Percentiles rank a stretch among this genome's conserved stretches.
Evolutionary conservation across 257 asterid genomes (phyloP).

Genomic region (Solanum sejunctum): DNA sequence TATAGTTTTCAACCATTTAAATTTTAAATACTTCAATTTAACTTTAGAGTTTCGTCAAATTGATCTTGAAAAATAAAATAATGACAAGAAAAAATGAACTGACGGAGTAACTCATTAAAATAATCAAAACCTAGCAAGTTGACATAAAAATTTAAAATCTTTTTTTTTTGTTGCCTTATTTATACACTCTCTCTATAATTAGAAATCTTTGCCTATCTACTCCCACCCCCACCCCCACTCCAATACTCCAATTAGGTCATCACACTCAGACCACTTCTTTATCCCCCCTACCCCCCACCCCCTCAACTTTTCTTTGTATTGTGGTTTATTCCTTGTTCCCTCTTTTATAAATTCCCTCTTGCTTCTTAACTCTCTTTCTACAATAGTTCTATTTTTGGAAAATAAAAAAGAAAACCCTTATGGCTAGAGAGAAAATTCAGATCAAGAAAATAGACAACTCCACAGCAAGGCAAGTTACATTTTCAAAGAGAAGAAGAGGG

Average conservation of each 20-base stretch:
- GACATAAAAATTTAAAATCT: neutral
- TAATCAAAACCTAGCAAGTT: neutral
- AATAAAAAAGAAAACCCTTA: neutral
- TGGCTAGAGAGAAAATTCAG: constrained; percentile 79
- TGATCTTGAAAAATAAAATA: too few species aligned
- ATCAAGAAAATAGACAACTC: constrained; percentile 73
- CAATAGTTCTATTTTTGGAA: neutral
- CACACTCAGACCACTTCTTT: neutral
- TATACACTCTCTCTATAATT: neutral
- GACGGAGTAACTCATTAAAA: neutral
- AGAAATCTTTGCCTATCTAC: neutral
- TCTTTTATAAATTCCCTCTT: neutral
- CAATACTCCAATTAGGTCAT: neutral
- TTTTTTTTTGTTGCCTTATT: neutral
- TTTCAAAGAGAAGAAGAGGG: constrained; percentile 75
- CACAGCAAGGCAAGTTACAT: constrained; percentile 66
- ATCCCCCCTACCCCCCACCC: neutral
- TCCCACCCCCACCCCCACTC: fast-evolving
- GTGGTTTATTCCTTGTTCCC: constrained; percentile 16
- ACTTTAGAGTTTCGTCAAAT: too few species aligned
- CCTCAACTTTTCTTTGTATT: constrained; percentile 3
- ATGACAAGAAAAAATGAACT: too few species aligned
- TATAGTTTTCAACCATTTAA: too few species aligned
- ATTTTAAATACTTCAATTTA: too few species aligned
- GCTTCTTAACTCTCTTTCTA: neutral